Conservation (phyloP, 2,329 filamentous ascomycete genomes). For the Arthrobotrys musiformis region DNA sequence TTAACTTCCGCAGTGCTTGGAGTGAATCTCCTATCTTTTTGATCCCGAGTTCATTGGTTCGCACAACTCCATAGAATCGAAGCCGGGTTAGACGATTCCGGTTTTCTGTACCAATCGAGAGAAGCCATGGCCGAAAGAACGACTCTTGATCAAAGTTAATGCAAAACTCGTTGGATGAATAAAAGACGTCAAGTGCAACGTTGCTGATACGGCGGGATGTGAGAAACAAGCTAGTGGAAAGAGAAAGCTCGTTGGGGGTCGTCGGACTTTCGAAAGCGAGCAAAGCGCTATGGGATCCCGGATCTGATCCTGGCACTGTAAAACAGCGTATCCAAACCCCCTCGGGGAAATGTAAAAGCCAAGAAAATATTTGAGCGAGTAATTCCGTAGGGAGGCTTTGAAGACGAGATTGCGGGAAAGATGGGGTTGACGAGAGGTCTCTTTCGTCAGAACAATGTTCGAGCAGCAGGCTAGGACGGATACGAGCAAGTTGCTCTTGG, state of each 20-base stretch:
- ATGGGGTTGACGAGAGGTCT: background rate
- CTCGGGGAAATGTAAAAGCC: background rate
- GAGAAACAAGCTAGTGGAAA: constrained; percentile 14
- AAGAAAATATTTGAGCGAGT: background rate
- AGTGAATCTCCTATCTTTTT: constrained; percentile 12
- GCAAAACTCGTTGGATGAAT: constrained; percentile 15
- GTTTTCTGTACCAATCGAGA: constrained; percentile 24
- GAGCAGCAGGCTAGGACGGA: background rate
- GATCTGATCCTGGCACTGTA: background rate
- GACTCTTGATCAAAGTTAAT: background rate
- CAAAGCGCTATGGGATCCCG: background rate
- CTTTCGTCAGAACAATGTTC: background rate
- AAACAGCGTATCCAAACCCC: background rate
- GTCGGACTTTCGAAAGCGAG: background rate
- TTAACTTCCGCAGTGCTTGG: constrained; percentile 13
- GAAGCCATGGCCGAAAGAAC: constrained; percentile 3
- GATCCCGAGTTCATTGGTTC: background rate
- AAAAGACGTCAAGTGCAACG: constrained; percentile 13
- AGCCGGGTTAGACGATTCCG: background rate
- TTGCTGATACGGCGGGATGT: constrained; percentile 21
- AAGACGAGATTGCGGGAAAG: background rate
- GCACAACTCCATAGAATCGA: background rate
- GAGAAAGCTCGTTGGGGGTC: background rate
- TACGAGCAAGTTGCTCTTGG: background rate
- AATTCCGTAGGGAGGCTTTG: background rate